Base-by-base conservation (phyloP, 2,329 filamentous ascomycete species). In the Talaromyces sp. region DNA sequence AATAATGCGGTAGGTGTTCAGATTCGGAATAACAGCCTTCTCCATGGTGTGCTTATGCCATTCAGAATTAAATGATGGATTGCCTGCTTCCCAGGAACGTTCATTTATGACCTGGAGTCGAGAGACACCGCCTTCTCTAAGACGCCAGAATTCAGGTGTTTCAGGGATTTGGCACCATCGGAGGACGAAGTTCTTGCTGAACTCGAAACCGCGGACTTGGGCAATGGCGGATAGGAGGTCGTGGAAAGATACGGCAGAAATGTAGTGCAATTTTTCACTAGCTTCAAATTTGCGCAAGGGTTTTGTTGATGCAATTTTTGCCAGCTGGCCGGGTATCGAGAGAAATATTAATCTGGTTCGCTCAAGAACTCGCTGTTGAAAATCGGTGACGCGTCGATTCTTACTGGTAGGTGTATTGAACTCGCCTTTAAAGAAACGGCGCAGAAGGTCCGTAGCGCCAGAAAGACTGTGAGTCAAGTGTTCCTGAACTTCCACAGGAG, bases 171-270 rank as follows among this genome's bases (percentile, higher is more conserved):
- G 40, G 16, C 77, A 80, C 76, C 81, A 85, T 32, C 66, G 68
- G 9, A 77, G 65, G 51, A 81, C 80, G 30, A 85, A 58, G 3
- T 62, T 68, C 51, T 71, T 77, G 52, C 80, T 85, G 30, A 72
- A 72, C 9, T 57, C 50, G 51, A 76, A 79, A 49, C 79, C 80
- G 42, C 78, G 75, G 0, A 71, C 71, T 24, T 79, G 75, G 2
- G 82, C 77, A 8, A 85, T 72, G n/a, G 80, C 82, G 39, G 77
- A 72, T 6, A 88, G 77, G 6, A 85, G 55, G 16, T 65, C 61
- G 55, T 84, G 80, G 72, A 85, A 84, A 5, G 78, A 67, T 3
- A 66, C 63, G 0, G 73, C 61, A 11, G 72, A 65, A 24, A 77
- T 62, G 49, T 64, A 61, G 16, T 62, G 61, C 29, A 67, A 35